Conservation (phyloP, 345 rosid genomes). For the Melaleuca alternifolia region DNA sequence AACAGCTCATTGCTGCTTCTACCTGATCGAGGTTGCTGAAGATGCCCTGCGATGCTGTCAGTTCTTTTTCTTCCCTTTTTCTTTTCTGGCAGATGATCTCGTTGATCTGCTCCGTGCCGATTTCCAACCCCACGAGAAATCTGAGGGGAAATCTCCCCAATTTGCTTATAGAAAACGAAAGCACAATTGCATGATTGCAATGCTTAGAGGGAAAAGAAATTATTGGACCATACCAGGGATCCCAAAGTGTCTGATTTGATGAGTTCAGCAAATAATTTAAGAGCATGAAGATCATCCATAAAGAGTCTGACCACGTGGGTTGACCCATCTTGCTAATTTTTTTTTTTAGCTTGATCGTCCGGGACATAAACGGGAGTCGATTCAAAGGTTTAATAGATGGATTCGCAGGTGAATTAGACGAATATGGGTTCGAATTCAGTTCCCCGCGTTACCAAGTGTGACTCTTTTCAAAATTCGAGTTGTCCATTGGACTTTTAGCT, state of each 20-base stretch:
- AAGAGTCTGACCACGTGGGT: not conserved
- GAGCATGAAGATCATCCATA: not conserved
- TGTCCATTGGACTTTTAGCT: not conserved
- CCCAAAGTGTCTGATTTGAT: not conserved
- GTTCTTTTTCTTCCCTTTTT: not conserved
- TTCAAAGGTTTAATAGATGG: not conserved
- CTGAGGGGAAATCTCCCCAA: not conserved
- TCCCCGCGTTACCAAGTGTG: too few relatives aligned
- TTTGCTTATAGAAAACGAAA: not conserved
- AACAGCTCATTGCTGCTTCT: not conserved
- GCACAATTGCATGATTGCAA: not conserved
- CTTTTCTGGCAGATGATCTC: not conserved
- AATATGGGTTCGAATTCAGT: not conserved
- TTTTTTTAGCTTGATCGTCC: not conserved
- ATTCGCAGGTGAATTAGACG: not conserved
- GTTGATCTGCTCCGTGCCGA: not conserved
- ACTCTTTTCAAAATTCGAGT: not conserved
- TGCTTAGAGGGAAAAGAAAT: not conserved
- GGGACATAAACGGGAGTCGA: not conserved
- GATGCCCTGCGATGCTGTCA: not conserved
- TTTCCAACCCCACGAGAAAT: not conserved
- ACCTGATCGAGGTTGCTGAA: not conserved
- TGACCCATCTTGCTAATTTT: not conserved
- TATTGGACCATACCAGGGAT: not conserved
- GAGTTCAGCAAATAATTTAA: not conserved